Base-by-base conservation (phyloP, 164 flowering plant genomes). In the Annona cherimola region DNA sequence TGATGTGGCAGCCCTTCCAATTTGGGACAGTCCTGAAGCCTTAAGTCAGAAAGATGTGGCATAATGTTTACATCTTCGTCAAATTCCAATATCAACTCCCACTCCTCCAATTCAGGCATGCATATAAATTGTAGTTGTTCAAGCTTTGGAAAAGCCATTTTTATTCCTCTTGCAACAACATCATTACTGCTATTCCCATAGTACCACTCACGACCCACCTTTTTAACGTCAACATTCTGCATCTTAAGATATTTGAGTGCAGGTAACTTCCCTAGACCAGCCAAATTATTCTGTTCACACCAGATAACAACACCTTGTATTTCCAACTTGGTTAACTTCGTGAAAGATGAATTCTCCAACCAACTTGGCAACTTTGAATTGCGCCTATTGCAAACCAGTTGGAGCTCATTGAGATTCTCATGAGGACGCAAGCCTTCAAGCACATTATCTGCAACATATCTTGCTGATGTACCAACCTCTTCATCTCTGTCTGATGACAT, bases 321-420 rank as follows among this genome's bases (percentile, higher is more conserved):
- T 4, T 61, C 50, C 73, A 70, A 11, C 8, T 45, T 9, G n/a
- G 14, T 19, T n/a, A 70, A 61, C 11, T 61, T 61, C 3, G 5
- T n/a, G 14, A 70, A 45, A 19, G 57, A 61, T 61, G 66, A 26
- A 16, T 61, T 57, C 2, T 70, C 42, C 43, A 70, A 43, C 73
- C 73, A 70, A 45, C 41, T 45, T 2, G 70, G 70, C 14, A 68
- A 68, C 14, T 45, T 68, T 5, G 39, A 46, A 45, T 60, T 59
- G 4, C 20, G 20, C 14, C 20, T 45, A 14, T 68, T 20, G 6
- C 8, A 8, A 19, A 68, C 11, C 1, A 26, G 35, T 20, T 46
- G 18, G 20, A 68, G 46, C 19, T 26, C 39, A 7, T 26, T 45
- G 6, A 68, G 42, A 18, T 26, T 68, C 42, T 5, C 16, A 26